Evolutionary conservation across 1,284 basidiomycete genomes (phyloP).

Genomic region (Fomitopsis palustris): DNA sequence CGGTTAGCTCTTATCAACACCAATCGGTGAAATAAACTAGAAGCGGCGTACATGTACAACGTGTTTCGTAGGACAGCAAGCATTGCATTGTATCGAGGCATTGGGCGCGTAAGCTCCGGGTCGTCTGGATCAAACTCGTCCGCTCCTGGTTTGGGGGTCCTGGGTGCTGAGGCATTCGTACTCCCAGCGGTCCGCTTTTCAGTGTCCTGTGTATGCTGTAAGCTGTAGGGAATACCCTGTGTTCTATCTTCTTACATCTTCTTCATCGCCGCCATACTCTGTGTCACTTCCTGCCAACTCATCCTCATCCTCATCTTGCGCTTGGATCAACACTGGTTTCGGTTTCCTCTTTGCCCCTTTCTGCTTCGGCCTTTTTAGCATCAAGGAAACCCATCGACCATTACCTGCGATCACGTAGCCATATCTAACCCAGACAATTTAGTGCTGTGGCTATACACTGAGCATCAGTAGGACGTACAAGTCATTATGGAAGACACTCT

Average conservation of each 20-base stretch:
- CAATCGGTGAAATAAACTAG: not conserved
- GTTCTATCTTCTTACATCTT: slow-evolving; percentile 14
- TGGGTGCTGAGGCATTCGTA: not conserved
- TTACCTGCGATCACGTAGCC: slow-evolving; percentile 79
- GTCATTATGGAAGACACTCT: slow-evolving; percentile 85
- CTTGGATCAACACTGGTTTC: slow-evolving; percentile 21
- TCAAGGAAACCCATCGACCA: slow-evolving; percentile 80
- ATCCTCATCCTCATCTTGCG: slow-evolving; percentile 29
- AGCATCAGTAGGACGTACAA: slow-evolving; percentile 43
- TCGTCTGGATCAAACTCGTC: slow-evolving; percentile 61
- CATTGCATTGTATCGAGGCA: slow-evolving; percentile 91
- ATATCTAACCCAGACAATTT: slow-evolving; percentile 43
- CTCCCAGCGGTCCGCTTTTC: not conserved
- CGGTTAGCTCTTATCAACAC: not conserved
- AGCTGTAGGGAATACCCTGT: too few relatives aligned
- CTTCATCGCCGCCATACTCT: slow-evolving; percentile 25
- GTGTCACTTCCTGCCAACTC: slow-evolving; percentile 32
- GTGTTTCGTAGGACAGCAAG: slow-evolving; percentile 84
- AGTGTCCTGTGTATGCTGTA: not conserved
- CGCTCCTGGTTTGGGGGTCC: not conserved
- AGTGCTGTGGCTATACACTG: not conserved
- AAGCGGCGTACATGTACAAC: slow-evolving; percentile 69
- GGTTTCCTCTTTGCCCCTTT: slow-evolving; percentile 44
- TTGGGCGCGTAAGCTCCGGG: slow-evolving; percentile 66
- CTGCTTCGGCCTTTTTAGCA: slow-evolving; percentile 65